Percentiles rank a stretch among this genome's conserved stretches.
These are phyloP conservation scores for Diaporthe nobilis DNA, from an alignment of 2,329 filamentous ascomycete species.

Conservation along the genomic window DNA sequence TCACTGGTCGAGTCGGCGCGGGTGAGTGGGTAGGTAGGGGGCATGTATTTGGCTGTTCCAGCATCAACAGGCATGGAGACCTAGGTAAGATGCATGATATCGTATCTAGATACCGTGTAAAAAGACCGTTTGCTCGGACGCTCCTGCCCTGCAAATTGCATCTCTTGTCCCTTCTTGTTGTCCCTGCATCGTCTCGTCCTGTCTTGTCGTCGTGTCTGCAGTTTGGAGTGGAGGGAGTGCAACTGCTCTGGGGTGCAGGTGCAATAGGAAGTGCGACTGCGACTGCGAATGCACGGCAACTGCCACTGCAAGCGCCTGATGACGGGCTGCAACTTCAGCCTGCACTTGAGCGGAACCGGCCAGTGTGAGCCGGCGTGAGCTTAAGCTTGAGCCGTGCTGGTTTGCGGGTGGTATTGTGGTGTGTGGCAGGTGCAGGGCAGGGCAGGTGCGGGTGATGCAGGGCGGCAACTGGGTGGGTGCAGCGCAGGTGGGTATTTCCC, in stretches of 20 bases:
- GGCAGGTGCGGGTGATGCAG: conserved; percentile 5
- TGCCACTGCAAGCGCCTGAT: conserved; percentile 32
- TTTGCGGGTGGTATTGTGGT: background rate
- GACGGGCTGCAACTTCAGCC: conserved; percentile 38
- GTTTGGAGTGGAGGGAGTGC: conserved; percentile 1
- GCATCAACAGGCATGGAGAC: background rate
- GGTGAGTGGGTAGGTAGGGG: background rate
- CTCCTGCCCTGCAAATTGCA: background rate
- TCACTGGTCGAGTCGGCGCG: background rate
- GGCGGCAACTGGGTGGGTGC: background rate
- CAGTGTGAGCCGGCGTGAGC: conserved; percentile 23
- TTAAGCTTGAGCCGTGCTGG: conserved; percentile 27
- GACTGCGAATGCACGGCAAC: background rate
- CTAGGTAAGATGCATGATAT: background rate
- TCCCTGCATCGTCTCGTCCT: conserved; percentile 21
- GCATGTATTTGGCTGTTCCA: background rate
- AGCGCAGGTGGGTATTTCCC: background rate
- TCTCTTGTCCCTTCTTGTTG: background rate
- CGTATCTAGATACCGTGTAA: background rate
- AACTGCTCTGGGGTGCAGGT: background rate
- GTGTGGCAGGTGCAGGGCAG: conserved; percentile 3
- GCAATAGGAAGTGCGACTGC: background rate
- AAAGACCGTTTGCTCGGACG: background rate
- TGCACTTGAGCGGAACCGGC: conserved; percentile 30
- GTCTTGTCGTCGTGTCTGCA: conserved; percentile 13